phyloP scores from a whole-genome alignment of 2,329 filamentous ascomycete species.

The Tolypocladium inflatum region DNA sequence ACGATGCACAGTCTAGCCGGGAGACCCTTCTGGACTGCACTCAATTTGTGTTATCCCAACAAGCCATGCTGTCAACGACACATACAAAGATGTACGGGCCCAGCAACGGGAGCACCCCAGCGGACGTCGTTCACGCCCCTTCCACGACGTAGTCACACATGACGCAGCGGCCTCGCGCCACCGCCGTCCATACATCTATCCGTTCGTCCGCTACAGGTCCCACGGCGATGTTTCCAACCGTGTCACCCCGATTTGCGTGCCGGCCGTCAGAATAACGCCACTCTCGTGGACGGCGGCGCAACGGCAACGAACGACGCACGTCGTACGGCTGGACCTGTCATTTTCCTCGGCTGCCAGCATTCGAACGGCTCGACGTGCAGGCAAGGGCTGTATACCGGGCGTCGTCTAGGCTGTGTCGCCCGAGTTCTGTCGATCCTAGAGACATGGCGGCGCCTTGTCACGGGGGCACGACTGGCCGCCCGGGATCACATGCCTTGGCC shows the following conservation, averaged over 20 bases:
- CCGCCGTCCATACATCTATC: background rate
- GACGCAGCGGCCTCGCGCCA: background rate
- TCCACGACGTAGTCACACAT: background rate
- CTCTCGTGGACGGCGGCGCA: background rate
- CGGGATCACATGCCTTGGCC: background rate
- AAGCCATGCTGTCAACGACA: background rate
- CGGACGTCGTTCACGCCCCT: background rate
- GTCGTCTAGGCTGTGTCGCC: background rate
- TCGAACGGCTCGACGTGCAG: background rate
- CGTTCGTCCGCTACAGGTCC: constrained; percentile 1
- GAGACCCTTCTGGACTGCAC: background rate
- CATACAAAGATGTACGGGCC: background rate
- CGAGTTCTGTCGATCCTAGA: background rate
- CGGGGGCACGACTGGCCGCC: background rate
- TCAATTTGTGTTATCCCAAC: background rate
- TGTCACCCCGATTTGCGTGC: background rate
- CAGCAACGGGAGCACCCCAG: background rate
- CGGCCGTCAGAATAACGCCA: background rate
- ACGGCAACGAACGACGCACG: background rate
- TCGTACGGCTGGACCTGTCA: background rate
- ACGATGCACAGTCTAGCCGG: background rate
- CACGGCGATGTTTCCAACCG: background rate
- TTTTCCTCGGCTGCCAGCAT: background rate
- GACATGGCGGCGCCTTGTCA: background rate
- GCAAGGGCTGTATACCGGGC: background rate